phyloP scores from a whole-genome alignment of 1,139 yeast genomes.

The Lodderomyces pseudojiufengensis region DNA sequence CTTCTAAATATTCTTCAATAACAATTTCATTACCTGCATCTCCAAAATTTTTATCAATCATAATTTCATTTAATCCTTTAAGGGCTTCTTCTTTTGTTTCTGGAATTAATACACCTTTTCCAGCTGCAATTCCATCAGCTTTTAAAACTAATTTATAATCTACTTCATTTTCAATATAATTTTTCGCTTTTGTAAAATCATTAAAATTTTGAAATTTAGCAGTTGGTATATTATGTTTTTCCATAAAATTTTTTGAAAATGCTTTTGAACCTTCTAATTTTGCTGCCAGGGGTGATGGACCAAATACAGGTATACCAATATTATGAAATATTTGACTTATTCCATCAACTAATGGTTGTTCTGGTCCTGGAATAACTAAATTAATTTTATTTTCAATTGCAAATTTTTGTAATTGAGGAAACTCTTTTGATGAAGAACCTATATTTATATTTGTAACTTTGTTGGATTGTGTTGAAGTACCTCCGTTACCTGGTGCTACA shows the following conservation, averaged over 20 bases:
- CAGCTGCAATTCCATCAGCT: conserved; percentile 98
- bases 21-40: conserved; percentile 95
- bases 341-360: conserved; percentile 96
- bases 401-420: conserved; percentile 56
- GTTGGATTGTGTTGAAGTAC: conserved; percentile 54
- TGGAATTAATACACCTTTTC: conserved; percentile 97
- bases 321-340: conserved; percentile 63
- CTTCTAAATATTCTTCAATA: conserved; percentile 92
- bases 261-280: conserved; percentile 97
- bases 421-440: conserved; percentile 57
- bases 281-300: conserved; percentile 90
- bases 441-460: conserved; percentile 72
- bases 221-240: conserved; percentile 86
- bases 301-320: conserved; percentile 93
- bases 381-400: conserved; percentile 65
- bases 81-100: conserved; percentile 78
- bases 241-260: conserved; percentile 92
- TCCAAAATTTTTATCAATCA: conserved; percentile 89
- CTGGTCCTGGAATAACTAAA: conserved; percentile 97
- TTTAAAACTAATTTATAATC: conserved; percentile 85
- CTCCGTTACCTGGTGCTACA: conserved; percentile 98
- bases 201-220: conserved; percentile 85
- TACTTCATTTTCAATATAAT: conserved; percentile 58
- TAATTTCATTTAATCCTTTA: conserved; percentile 78
- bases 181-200: conserved; percentile 67